Base-by-base conservation (phyloP, 2,329 filamentous ascomycete genomes). In the Blastomyces silverae region DNA sequence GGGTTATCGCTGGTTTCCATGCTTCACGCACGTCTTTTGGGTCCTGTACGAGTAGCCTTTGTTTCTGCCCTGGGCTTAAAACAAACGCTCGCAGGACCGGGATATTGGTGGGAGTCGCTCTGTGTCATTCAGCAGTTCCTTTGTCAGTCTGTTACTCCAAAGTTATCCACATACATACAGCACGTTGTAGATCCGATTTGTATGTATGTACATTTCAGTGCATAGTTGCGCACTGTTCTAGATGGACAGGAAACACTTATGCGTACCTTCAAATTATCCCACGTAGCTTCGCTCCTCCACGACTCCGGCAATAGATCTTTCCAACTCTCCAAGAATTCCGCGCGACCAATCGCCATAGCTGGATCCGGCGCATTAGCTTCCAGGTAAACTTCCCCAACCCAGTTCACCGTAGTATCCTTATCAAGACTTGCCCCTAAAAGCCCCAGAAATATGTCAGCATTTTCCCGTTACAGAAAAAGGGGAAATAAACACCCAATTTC, bases 231-330 rank as follows among this genome's bases (percentile, higher is more conserved):
- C 7, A 57, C 17, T n/a, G 6, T 22, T 34, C 31, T 57, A 22
- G 39, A 46, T 28, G 39, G 22, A 57, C 34, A 46, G 34, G 31
- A 50, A 60, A 52, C 17, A 48, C 7, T 56, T 39, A 63, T 64
- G 69, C 70, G 58, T 67, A 76, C 75, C 34, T 71, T 72, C 64
- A 79, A 61, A 50, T 73, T 74, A 20, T 73, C 72, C 44, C 76
- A 66, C 22, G 70, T 66, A 25, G 72, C 76, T 37, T 78, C 72
- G 15, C 65, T 65, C 64, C 77, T 75, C 78, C 78, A 80, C 39
- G 73, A 65, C 64, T 80, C 79, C n/a, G 78, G 78, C 48, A 79
- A 70, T 62, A 73, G 71, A 65, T 80, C 77, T 65, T 75, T 78
- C 79, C 79, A 80, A 13, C 69, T 69, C 58, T 71, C 72, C 10